Conservation (phyloP, 192 early-diverging fungal genomes). For the Coemansia sp. region DNA sequence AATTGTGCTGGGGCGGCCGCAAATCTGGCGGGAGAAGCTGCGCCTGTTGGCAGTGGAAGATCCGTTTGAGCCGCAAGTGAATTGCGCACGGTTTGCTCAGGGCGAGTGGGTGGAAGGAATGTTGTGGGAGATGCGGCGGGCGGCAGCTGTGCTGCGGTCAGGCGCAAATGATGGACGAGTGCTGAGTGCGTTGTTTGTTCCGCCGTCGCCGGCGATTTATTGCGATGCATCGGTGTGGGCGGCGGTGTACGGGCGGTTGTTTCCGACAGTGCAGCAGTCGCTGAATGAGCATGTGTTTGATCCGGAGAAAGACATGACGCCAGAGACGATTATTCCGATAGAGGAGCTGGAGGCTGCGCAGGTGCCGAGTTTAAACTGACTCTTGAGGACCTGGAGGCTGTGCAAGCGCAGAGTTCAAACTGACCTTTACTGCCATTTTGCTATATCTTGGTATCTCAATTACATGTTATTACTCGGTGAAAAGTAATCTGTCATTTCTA, state of each 20-base stretch:
- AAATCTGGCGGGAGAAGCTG: conserved; percentile 18
- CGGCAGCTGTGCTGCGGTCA: conserved; percentile 9
- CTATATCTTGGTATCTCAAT: no score
- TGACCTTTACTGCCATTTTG: no score
- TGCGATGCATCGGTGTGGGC: conserved; percentile 25
- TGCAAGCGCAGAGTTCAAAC: no score
- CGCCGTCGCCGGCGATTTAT: conserved; percentile 16
- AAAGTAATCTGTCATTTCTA: conserved; percentile 3
- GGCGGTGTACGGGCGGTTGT: conserved; percentile 11
- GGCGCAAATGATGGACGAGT: background rate
- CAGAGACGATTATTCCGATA: background rate
- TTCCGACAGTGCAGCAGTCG: conserved; percentile 3
- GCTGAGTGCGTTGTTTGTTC: conserved; percentile 12
- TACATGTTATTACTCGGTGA: background rate
- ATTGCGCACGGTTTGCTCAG: conserved; percentile 38
- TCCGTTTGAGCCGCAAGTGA: conserved; percentile 31
- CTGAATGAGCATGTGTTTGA: conserved; percentile 2
- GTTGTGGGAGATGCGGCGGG: conserved; percentile 54
- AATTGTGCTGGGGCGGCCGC: conserved; percentile 6
- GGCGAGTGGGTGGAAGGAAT: conserved; percentile 42
- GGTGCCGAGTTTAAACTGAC: no score
- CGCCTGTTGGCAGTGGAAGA: conserved; percentile 48
- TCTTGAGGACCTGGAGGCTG: no score
- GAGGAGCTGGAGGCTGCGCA: conserved; percentile 4
- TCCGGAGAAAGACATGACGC: background rate